Evolutionary conservation across 1,139 yeast species (phyloP).

Genomic region (Nakaseomyces sp.): DNA sequence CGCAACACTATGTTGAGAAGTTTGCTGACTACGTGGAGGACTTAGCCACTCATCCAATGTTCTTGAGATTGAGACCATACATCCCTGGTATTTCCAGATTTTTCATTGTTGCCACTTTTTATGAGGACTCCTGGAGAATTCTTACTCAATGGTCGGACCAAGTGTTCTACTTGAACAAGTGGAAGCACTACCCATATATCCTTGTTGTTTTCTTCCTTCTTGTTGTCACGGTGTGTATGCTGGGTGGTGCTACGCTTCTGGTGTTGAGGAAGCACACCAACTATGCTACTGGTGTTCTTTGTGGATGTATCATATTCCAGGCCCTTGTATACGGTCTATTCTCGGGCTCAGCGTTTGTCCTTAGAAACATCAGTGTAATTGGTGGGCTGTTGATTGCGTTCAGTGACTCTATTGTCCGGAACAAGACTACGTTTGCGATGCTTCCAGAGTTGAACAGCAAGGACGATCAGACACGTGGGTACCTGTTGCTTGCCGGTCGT

Average conservation of each 20-base stretch:
- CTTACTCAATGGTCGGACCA: conserved; percentile 88
- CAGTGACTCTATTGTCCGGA: conserved; percentile 79
- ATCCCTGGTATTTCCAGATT: conserved; percentile 84
- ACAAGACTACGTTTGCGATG: conserved; percentile 78
- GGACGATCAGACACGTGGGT: conserved; percentile 68
- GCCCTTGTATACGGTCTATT: conserved; percentile 86
- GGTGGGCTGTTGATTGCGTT: conserved; percentile 89
- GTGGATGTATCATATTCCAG: conserved; percentile 70
- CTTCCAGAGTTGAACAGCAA: conserved; percentile 74
- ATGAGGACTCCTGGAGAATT: conserved; percentile 83
- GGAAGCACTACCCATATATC: conserved; percentile 73
- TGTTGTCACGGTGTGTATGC: conserved; percentile 61
- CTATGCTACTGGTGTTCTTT: conserved; percentile 62
- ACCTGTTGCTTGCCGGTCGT: conserved; percentile 82
- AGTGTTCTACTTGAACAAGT: conserved; percentile 71
- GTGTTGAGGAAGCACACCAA: conserved; percentile 63
- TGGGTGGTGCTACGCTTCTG: conserved; percentile 61
- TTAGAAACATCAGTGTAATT: conserved; percentile 80
- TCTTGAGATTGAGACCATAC: conserved; percentile 47
- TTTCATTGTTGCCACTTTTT: conserved; percentile 87
- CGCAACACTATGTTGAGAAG: conserved; percentile 19
- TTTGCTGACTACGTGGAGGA: conserved; percentile 31
- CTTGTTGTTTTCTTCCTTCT: conserved; percentile 64
- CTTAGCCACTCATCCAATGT: conserved; percentile 34
- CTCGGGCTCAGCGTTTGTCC: conserved; percentile 70